These are phyloP conservation scores for Boletus edulis DNA, from an alignment of 768 basidiomycete genomes.

Conservation along the genomic window DNA sequence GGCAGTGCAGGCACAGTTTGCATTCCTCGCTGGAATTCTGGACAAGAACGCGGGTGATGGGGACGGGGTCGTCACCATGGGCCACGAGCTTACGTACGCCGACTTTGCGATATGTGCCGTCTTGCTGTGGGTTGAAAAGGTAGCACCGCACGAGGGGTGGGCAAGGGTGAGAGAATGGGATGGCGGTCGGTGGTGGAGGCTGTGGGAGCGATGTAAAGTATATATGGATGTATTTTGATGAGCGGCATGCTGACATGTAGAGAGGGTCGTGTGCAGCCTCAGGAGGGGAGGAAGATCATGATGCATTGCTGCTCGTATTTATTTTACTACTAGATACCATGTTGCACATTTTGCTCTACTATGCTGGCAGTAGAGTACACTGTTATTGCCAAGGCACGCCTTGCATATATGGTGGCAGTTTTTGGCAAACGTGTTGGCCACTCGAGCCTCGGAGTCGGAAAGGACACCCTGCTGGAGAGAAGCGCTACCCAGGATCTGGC, in stretches of 20 bases:
- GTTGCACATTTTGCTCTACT: no score
- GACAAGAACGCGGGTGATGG: slow-evolving; percentile 67
- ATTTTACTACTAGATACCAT: no score
- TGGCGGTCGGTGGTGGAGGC: slow-evolving; percentile 59
- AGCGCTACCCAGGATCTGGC: no score
- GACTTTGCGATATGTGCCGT: slow-evolving; percentile 74
- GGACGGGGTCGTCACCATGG: slow-evolving; percentile 62
- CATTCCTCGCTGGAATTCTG: slow-evolving; percentile 60
- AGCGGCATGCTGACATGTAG: background rate
- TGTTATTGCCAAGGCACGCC: background rate
- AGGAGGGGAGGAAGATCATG: background rate
- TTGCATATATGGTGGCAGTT: background rate
- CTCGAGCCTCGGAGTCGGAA: no score
- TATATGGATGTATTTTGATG: slow-evolving; percentile 66
- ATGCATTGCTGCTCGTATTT: background rate
- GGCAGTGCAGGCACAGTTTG: slow-evolving; percentile 63
- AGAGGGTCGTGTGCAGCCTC: background rate
- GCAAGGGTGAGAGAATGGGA: slow-evolving; percentile 66
- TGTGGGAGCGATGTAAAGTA: slow-evolving; percentile 59
- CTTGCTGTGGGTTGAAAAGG: slow-evolving; percentile 70
- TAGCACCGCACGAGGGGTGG: slow-evolving; percentile 77
- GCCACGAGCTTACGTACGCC: slow-evolving; percentile 64
- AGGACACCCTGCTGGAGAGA: no score
- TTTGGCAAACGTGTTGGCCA: no score
- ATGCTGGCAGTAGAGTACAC: background rate